Base-by-base conservation (phyloP, 2,329 filamentous ascomycete species). In the Pseudocercospora vitis region DNA sequence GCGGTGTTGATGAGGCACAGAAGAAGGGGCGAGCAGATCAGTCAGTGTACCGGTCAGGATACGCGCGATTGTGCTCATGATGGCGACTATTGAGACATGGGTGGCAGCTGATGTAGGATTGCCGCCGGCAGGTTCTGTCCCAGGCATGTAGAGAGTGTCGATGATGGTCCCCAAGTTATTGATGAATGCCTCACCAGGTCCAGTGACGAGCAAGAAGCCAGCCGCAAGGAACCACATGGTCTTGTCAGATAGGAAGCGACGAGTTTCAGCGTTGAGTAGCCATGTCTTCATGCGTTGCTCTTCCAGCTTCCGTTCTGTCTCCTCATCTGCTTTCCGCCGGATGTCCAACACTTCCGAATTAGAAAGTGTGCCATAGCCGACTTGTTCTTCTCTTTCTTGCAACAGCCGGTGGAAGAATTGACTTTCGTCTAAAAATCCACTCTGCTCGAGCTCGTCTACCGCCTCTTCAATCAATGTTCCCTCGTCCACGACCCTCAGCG, bases 141-240 rank as follows among this genome's bases (percentile, higher is more conserved):
- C 71, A n/a, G 75, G 75, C 4, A 82, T 81, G 39, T 88, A 89
- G 3, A 96, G 78, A 0, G 92, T 95, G 62, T 88, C 87, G 63
- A 97, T 91, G 57, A 99, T 86, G 19, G 91, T 96, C 29, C 94
- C 94, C 7, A 99, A 74, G 65, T 97, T 99, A 74, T 97, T 99
- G 74, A 97, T 91, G 70, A 96, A 99, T 8, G 92, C 89, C 73
- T 99, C 94, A n/a, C 91, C 92, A 0, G 94, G 92, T 0, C 94
- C 94, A 50, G 91, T 89, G 63, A 96, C 89, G 58, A 97, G 81
- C 71, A 97, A 89, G 73, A 99, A 97, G 16, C 91, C 91, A 0
- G 86, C 76, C 0, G 92, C 90, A 62, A 99, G 86, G 68, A 85
- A 88, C 92, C 92, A 99, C 92, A 97, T 97, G 9, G 91, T 96